Evolutionary conservation across 257 asterid genomes (phyloP), one percentile per base, ranked within the genome.

Genomic region (Mentha longifolia): DNA sequence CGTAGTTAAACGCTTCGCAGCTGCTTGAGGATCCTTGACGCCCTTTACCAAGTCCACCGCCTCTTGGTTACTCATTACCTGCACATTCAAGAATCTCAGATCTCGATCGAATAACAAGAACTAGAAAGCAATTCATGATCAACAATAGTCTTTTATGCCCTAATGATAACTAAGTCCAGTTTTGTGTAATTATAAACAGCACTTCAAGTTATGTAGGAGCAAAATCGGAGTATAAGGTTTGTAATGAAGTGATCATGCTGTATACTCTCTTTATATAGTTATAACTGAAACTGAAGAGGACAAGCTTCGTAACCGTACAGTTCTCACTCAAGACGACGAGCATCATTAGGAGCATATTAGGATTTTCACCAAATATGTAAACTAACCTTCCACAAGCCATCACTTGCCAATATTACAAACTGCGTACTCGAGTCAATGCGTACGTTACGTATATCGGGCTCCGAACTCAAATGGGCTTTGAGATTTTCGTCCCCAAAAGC

Each of bases 301-400:
- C 25, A 22, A 22, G 25, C 25, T 33, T 33, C 6, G 37, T 72
- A 51, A 37, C 19, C 31, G 22, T 12, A 37, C 31, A 49, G 31
- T 9, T 49, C 8, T 42, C 3, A 7, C n/a, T 16, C 41, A 11
- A 31, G 35, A 10, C n/a, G 47, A 12, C 12, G 39, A 51, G 51
- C 16, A 16, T 20, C 42, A 39, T 9, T 14, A 43, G 13, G 37
- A 33, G 37, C 37, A 6, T 33, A 33, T 33, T 33, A 33, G 37
- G 37, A 33, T 6, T 33, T 4, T 25, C 45, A 56, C 0, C 11
- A 54, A 74, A 62, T 13, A n/a, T 30, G 5, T 17, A 69, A 60
- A 65, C 85, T 61, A 59, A 90, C 97, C 95, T 90, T 90, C 97
- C 97, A 90, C 78, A 90, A 76, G 71, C 97, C 97, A 75, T 90